phyloP scores from a whole-genome alignment of 164 flowering plant genomes.

The Protea cynaroides region DNA sequence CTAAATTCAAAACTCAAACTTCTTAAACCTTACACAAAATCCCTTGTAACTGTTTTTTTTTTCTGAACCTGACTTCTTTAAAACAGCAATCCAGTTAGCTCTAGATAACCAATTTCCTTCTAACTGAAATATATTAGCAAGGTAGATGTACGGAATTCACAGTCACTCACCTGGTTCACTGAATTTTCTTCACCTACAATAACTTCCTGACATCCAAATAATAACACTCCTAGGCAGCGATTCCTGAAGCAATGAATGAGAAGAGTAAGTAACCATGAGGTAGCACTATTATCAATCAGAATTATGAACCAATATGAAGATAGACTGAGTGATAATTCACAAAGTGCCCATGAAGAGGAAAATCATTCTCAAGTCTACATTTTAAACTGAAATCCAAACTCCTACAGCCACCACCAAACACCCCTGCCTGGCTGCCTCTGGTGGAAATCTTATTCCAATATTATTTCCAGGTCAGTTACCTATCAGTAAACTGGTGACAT shows the following conservation, averaged over 20 bases:
- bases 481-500: background rate
- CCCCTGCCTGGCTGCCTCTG: too few relatives aligned
- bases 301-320: background rate
- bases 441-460: too few relatives aligned
- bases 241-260: constrained; percentile 35
- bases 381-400: background rate
- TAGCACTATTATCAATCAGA: background rate
- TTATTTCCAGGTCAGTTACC: too few relatives aligned
- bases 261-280: constrained; percentile 9
- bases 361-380: background rate
- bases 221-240: constrained; percentile 47
- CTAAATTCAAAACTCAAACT: constrained; percentile 25
- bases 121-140: constrained; percentile 19
- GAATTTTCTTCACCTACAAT: constrained; percentile 29
- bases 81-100: constrained; percentile 37
- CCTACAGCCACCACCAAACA: too few relatives aligned
- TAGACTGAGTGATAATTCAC: constrained; percentile 2
- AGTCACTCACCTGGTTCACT: constrained; percentile 22
- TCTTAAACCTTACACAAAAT: constrained; percentile 39
- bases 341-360: background rate
- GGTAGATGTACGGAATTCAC: constrained; percentile 23
- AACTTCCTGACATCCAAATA: constrained; percentile 23
- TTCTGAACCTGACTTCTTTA: constrained; percentile 19
- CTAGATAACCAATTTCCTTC: constrained; percentile 26
- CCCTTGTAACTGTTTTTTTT: constrained; percentile 21